Evolutionary conservation across 495 filamentous ascomycete genomes (phyloP), one percentile per base, ranked within the genome.

Genomic region (Talaromyces ruber): DNA sequence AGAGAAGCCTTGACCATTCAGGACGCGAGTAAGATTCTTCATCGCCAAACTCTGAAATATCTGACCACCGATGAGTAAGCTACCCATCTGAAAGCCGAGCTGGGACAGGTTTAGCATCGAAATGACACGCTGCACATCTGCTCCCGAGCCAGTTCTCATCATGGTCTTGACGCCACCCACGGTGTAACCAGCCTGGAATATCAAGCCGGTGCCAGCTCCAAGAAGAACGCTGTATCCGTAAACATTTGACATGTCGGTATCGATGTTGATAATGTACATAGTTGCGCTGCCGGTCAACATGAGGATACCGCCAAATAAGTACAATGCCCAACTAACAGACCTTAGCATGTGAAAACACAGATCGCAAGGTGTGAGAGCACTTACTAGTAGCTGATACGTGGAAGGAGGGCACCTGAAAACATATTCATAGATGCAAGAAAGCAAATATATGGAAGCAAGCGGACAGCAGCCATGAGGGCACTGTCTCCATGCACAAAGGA

Each of bases 291-390:
- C 54, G 29, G 34, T 22, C 34, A 14, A n/a, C 54, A 34, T 72
- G 1, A 85, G 71, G 0, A 77, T 72, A 26, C 72, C 70, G n/a
- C 83, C 84, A 7, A 80, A 64, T 4, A 83, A 24, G 32, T 85
- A 64, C 12, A 75, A 60, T 6, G 80, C 79, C 0, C 29, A 57
- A 28, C 54, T 57, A 21, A 21, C 5, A 57, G 28, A 34, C 9
- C 9, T 57, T 11, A 57, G 54, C 25, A 3, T 25, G 11, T 47
- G n/a, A 22, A 47, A 0, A 47, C 6, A 47, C 7, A 22, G n/a
- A n/a, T n/a, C 39, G 6, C 0, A 47, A 9, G 6, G 6, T 4
- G n/a, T 43, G 25, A 52, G 2, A 1, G 1, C 24, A 25, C 50
- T 14, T 53, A 53, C 50, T 53, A 53, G 8, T 53, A 53, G 11